These are phyloP conservation scores for Macrophomina pseudophaseolina DNA, from an alignment of 2,329 filamentous ascomycete species.

Conservation along the genomic window DNA sequence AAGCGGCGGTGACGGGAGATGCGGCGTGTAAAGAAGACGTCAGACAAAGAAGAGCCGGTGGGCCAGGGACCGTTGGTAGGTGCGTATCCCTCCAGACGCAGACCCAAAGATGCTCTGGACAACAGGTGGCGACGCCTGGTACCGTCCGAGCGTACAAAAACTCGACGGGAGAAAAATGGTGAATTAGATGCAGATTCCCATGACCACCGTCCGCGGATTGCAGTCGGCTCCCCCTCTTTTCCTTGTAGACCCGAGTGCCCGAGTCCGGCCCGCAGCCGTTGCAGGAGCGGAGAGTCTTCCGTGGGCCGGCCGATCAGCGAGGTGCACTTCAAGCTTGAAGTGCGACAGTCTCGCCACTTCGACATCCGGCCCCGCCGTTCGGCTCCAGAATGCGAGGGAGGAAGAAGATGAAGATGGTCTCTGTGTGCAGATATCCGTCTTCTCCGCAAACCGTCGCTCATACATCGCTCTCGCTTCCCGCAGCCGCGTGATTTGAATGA, in stretches of 20 bases:
- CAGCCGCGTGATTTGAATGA: not conserved
- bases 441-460: not conserved
- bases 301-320: not conserved
- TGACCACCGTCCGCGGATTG: not conserved
- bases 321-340: too few relatives aligned
- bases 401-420: not conserved
- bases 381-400: not conserved
- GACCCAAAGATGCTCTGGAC: not conserved
- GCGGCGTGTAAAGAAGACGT: not conserved
- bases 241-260: not conserved
- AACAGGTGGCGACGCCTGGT: not conserved
- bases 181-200: not conserved
- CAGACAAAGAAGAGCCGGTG: not conserved
- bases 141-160: not conserved
- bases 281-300: slow-evolving; percentile 10
- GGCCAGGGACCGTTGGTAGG: not conserved
- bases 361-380: not conserved
- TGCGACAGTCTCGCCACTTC: not conserved
- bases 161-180: not conserved
- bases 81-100: not conserved
- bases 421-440: not conserved
- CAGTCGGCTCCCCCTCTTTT: not conserved
- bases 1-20: slow-evolving; percentile 12
- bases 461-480: too few relatives aligned
- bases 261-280: slow-evolving; percentile 21